Evolutionary conservation across 495 filamentous ascomycete species (phyloP), one percentile per base, ranked within the genome.

Genomic region (Hypoxylon perforatum): DNA sequence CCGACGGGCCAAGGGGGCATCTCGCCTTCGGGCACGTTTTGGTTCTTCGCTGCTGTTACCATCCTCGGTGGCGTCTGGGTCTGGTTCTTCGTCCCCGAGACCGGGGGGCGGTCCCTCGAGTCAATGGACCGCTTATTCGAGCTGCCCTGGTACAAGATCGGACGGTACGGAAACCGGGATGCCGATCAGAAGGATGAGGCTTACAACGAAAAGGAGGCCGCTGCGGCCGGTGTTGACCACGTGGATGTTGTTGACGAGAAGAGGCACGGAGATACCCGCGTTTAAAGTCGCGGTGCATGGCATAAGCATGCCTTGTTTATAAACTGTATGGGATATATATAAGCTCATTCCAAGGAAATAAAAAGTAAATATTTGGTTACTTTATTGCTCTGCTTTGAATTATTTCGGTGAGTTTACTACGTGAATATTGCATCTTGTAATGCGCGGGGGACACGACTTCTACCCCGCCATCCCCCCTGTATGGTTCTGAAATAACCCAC

Each of bases 91-190:
- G 80, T 91, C 1, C 89, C 88, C 1, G 90, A 91, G 78, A 92
- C 88, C 3, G 87, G 84, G 14, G 86, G 87, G 33, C 85, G 87
- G 19, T 79, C 82, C 39, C 77, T 88, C 35, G 86, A 88, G 76
- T 80, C 77, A 39, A 91, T 92, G 84, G 87, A 92, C 67, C 80
- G 81, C 6, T 73, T 93, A 51, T 93, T 93, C 57, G 82, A 80
- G 45, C 70, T 90, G 63, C 87, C 86, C 1, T 91, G 87, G 88
- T 86, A 87, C 67, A 78, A 81, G 72, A 89, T 91, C 64, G 88
- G 89, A 0, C 70, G 75, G 18, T 81, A 84, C 62, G 89, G 88
- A 14, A 87, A 87, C 48, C 57, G 63, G 38, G 85, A 88, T 67
- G 87, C 86, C 7, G 82, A 84, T 30, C 69, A 65, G 65, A 73